Evolutionary conservation across 176 grass and related monocot species (phyloP).

Genomic region (Tuctoria greenei): DNA sequence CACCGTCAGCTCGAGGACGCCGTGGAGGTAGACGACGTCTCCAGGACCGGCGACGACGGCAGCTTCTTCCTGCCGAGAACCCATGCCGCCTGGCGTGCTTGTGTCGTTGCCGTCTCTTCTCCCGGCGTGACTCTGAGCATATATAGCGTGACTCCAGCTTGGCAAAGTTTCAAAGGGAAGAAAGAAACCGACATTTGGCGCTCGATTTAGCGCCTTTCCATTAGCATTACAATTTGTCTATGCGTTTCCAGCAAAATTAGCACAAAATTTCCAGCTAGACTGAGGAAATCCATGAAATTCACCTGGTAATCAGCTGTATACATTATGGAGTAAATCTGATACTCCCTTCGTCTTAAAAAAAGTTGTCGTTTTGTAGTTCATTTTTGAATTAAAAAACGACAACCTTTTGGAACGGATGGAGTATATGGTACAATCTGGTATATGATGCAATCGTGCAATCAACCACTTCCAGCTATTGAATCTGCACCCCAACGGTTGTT

Average conservation of each 20-base stretch:
- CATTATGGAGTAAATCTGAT: too few species aligned
- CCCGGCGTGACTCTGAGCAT: neutral
- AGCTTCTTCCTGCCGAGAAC: conserved; percentile 3
- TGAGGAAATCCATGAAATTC: conserved; percentile 3
- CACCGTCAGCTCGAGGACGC: conserved; percentile 67
- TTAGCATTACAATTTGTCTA: neutral
- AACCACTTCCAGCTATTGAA: too few species aligned
- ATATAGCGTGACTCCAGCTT: conserved; percentile 27
- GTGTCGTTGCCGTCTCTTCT: conserved; percentile 16
- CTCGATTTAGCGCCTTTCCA: conserved; percentile 29
- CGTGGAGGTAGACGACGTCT: conserved; percentile 59
- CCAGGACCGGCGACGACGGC: neutral
- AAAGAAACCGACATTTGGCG: conserved; percentile 11
- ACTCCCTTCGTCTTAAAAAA: too few species aligned
- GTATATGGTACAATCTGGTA: too few species aligned
- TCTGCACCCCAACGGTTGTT: too few species aligned
- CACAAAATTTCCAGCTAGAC: conserved; percentile 1
- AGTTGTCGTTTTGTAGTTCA: too few species aligned
- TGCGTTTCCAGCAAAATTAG: conserved; percentile 19
- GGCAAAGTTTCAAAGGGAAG: conserved; percentile 29
- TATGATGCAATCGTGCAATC: too few species aligned
- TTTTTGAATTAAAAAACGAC: too few species aligned
- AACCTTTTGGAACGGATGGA: too few species aligned
- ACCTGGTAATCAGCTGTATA: neutral
- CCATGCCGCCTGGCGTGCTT: conserved; percentile 27